Conservation (phyloP, 257 asterid species). For the Paulownia fortunei region DNA sequence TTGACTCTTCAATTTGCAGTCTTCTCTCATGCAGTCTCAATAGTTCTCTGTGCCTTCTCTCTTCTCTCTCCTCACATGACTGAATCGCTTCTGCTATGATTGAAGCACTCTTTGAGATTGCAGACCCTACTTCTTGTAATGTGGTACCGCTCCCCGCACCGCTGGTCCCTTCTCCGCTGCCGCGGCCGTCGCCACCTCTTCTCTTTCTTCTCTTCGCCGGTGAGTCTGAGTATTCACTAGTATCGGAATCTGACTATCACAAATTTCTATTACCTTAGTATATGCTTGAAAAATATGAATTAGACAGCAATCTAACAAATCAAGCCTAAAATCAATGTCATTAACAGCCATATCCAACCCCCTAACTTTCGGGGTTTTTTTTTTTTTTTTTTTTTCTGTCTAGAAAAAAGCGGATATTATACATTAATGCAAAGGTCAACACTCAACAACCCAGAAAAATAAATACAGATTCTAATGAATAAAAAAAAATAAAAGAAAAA, state of each 20-base stretch:
- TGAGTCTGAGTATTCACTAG: conserved; percentile 64
- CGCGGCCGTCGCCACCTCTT: conserved; percentile 34
- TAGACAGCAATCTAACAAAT: not conserved
- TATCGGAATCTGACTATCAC: conserved; percentile 47
- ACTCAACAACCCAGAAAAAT: not conserved
- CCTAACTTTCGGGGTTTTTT: no score
- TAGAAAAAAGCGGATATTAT: not conserved
- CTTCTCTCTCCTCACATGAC: conserved; percentile 73
- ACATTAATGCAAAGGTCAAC: not conserved
- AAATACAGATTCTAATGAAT: no score
- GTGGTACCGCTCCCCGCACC: conserved; percentile 34
- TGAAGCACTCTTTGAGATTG: conserved; percentile 68
- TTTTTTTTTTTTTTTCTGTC: no score
- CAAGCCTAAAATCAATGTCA: not conserved
- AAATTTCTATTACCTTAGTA: not conserved
- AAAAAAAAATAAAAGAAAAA: no score
- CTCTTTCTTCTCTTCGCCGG: conserved; percentile 72
- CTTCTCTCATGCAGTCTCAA: conserved; percentile 74
- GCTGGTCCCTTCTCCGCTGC: conserved; percentile 32
- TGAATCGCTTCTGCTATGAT: conserved; percentile 74
- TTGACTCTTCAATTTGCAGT: conserved; percentile 76
- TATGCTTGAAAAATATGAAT: not conserved
- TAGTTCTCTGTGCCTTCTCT: conserved; percentile 71
- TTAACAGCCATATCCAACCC: no score
- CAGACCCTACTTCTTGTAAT: conserved; percentile 60